Percentiles rank a stretch among this genome's conserved stretches.
These are phyloP conservation scores for Rosa lucieae DNA, from an alignment of 306 rosid genomes.

Conservation along the genomic window DNA sequence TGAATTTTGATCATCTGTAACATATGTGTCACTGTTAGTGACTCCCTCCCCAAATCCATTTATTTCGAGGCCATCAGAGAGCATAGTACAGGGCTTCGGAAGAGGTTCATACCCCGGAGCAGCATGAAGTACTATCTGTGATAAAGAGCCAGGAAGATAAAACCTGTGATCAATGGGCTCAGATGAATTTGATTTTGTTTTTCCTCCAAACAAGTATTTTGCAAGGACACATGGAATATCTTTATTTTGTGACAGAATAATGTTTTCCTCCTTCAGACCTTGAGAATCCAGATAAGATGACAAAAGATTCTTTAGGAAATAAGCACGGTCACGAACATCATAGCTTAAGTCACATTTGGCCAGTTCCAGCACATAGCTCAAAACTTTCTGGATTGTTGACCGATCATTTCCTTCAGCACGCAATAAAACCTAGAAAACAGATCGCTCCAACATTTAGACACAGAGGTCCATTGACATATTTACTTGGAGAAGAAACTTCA, in stretches of 20 bases:
- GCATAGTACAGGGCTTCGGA: slow-evolving; percentile 86
- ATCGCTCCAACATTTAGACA: slow-evolving; percentile 22
- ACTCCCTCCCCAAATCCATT: slow-evolving; percentile 37
- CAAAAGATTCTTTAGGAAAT: slow-evolving; percentile 59
- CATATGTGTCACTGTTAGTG: slow-evolving; percentile 34
- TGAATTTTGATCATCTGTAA: slow-evolving; percentile 55
- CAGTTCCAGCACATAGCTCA: slow-evolving; percentile 73
- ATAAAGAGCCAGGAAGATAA: slow-evolving; percentile 97
- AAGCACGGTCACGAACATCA: slow-evolving; percentile 86
- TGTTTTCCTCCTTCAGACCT: slow-evolving; percentile 36
- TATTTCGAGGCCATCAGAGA: slow-evolving; percentile 27
- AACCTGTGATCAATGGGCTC: slow-evolving; percentile 62
- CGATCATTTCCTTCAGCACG: slow-evolving; percentile 52
- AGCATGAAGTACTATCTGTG: slow-evolving; percentile 94
- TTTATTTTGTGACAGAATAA: slow-evolving; percentile 28
- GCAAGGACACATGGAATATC: slow-evolving; percentile 55
- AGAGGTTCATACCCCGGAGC: slow-evolving; percentile 99
- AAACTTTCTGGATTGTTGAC: slow-evolving; percentile 43
- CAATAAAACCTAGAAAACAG: slow-evolving; percentile 62
- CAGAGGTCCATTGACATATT: background rate
- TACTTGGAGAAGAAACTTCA: slow-evolving; percentile 6
- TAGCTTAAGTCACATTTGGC: slow-evolving; percentile 77
- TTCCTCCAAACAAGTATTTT: slow-evolving; percentile 57
- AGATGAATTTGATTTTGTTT: slow-evolving; percentile 42
- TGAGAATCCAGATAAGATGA: slow-evolving; percentile 52